Evolutionary conservation across 2,329 filamentous ascomycete species (phyloP).

Genomic region (Fusarium caatingaense): DNA sequence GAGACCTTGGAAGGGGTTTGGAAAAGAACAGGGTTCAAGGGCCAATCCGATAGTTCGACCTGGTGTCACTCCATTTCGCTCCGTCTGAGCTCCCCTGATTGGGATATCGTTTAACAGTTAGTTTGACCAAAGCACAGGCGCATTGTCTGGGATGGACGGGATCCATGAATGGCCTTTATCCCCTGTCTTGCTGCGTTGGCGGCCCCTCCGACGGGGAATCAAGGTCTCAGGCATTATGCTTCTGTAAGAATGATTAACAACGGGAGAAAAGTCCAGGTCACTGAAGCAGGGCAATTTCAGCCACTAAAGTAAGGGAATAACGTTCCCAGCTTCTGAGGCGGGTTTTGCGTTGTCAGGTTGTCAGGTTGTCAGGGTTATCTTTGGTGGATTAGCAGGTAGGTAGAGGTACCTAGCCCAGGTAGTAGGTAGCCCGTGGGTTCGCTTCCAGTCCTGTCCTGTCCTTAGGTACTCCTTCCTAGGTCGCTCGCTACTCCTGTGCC

Average conservation of each 20-base stretch:
- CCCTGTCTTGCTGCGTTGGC: conserved; percentile 15
- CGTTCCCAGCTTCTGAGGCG: conserved; percentile 21
- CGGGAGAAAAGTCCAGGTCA: conserved; percentile 1
- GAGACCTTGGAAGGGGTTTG: conserved; percentile 36
- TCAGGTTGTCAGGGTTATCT: conserved; percentile 6
- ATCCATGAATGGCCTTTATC: conserved; percentile 22
- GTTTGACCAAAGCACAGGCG: conserved; percentile 25
- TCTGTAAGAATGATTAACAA: conserved; percentile 14
- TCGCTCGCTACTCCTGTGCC: conserved; percentile 30
- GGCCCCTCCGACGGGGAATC: conserved; percentile 16
- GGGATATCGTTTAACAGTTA: conserved; percentile 29
- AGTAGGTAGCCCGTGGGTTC: background rate
- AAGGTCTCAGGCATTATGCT: conserved; percentile 1
- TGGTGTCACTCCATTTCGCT: conserved; percentile 37
- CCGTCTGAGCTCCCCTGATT: conserved; percentile 32
- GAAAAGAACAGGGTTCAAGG: conserved; percentile 25
- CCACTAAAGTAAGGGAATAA: conserved; percentile 7
- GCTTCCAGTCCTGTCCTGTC: background rate
- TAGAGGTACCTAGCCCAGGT: background rate
- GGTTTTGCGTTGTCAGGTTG: conserved; percentile 11
- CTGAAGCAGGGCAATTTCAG: conserved; percentile 11
- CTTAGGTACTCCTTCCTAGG: background rate
- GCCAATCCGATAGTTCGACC: conserved; percentile 34
- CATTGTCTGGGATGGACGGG: conserved; percentile 34
- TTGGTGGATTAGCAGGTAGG: conserved; percentile 15